A percentile compares a stretch with the other conserved stretches of the same genome.
Conservation (phyloP, 768 basidiomycete genomes). For the Auricularia heimuer region DNA sequence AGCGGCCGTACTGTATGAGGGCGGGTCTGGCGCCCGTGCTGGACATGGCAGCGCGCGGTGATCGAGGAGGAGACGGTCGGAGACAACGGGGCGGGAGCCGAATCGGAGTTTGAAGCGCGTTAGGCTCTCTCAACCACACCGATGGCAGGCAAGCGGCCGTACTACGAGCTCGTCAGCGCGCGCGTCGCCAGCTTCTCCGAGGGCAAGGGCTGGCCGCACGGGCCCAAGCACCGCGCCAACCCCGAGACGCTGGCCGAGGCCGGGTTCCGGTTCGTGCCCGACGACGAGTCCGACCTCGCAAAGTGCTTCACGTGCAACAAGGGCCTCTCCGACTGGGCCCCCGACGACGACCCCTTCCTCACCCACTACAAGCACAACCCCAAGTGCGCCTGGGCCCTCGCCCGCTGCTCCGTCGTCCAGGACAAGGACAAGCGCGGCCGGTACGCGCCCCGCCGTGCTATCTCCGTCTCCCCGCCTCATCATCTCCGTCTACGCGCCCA, state of each 20-base stretch:
- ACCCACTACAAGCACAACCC: slow-evolving; percentile 60
- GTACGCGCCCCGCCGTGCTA: slow-evolving; percentile 27
- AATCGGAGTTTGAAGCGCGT: no score
- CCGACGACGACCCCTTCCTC: slow-evolving; percentile 73
- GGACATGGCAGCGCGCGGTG: not conserved
- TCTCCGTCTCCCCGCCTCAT: not conserved
- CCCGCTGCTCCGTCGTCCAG: slow-evolving; percentile 56
- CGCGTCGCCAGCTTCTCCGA: slow-evolving; percentile 64
- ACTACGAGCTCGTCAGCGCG: slow-evolving; percentile 28
- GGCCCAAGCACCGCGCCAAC: slow-evolving; percentile 51
- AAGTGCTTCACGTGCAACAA: slow-evolving; percentile 80
- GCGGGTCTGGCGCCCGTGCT: not conserved
- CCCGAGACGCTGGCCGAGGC: slow-evolving; percentile 73
- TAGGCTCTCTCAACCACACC: not conserved
- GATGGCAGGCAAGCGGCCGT: slow-evolving; percentile 6
- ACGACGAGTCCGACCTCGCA: slow-evolving; percentile 63
- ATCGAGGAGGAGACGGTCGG: no score
- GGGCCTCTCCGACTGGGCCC: slow-evolving; percentile 76
- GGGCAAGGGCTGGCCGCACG: slow-evolving; percentile 72
- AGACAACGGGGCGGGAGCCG: no score
- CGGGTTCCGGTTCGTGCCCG: slow-evolving; percentile 79
- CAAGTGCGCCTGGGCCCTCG: slow-evolving; percentile 73
- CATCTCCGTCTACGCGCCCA: slow-evolving; percentile 16
- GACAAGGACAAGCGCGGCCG: slow-evolving; percentile 50
- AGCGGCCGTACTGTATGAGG: not conserved